Evolutionary conservation across 2,329 filamentous ascomycete genomes (phyloP), one percentile per base, ranked within the genome.

Genomic region (Clarireedia sp.): DNA sequence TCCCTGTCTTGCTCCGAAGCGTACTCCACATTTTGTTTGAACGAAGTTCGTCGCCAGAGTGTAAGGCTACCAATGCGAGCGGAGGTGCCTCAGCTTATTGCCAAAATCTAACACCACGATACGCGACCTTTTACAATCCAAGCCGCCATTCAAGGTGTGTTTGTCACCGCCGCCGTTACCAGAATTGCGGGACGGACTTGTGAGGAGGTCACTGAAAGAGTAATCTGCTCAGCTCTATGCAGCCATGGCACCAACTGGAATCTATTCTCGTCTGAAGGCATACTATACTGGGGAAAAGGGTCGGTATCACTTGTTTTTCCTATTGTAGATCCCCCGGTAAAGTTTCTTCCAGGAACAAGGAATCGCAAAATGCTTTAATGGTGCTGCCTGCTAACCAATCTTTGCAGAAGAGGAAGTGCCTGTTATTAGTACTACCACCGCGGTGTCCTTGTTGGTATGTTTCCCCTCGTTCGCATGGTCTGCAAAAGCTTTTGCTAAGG

Each of bases 211-310:
- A 19, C 17, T 41, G 38, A 7, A 41, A 9, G 38, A 41, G 17
- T n/a, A 23, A 37, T 23, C n/a, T 24, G 10, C 29, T 23, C 16
- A 19, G 29, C 19, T 48, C 19, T 33, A 50, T n/a, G 16, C 51
- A 21, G 49, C 41, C 37, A 68, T 68, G 66, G 63, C 66, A 48
- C 66, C 64, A 17, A 60, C 58, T n/a, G 58, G 58, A 43, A 51
- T 66, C 24, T 62, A 60, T 51, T 37, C 49, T 37, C 61, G 63
- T 50, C 44, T 68, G 17, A 66, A 63, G 51, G 59, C 62, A 12
- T 63, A 62, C 37, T 63, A 61, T 26, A 57, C 55, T 3, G 59
- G 60, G 10, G 60, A 62, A 50, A 63, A 60, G 46, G 63, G 65
- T 67, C 19, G 56, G 62, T 60, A 24, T 21, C 21, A 33, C 33